Evolutionary conservation across 1,139 yeast genomes (phyloP).

Genomic region (Magnusiomyces fungicola): DNA sequence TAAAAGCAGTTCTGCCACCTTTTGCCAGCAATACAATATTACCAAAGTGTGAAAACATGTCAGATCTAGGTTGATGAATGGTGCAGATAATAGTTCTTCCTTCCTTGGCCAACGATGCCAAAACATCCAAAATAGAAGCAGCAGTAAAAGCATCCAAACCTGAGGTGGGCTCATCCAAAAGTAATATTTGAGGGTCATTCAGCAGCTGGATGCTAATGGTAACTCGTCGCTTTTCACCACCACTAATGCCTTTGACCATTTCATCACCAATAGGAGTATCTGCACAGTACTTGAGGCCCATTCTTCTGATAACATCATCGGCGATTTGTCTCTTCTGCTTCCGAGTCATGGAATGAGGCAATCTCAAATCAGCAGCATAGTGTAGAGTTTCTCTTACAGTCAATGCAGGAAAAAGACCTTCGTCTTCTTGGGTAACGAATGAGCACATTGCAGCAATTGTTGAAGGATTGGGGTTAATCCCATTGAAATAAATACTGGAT

Average conservation of each 20-base stretch:
- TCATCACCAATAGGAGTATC: conserved; percentile 71
- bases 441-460: conserved; percentile 51
- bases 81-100: conserved; percentile 72
- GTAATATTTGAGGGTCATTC: conserved; percentile 60
- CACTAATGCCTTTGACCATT: conserved; percentile 67
- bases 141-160: conserved; percentile 83
- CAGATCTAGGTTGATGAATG: conserved; percentile 77
- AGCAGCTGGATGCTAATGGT: conserved; percentile 73
- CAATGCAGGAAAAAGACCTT: conserved; percentile 56
- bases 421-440: conserved; percentile 77
- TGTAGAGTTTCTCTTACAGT: conserved; percentile 72
- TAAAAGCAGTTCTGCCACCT: conserved; percentile 65
- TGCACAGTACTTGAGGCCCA: conserved; percentile 73
- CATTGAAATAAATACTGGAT: conserved; percentile 42
- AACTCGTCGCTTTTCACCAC: conserved; percentile 80
- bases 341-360: conserved; percentile 31
- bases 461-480: conserved; percentile 36
- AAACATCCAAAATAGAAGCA: conserved; percentile 54
- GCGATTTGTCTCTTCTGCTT: conserved; percentile 36
- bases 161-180: conserved; percentile 84
- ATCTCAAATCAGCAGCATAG: conserved; percentile 63
- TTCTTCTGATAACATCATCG: conserved; percentile 50
- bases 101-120: conserved; percentile 49
- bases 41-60: conserved; percentile 56
- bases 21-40: conserved; percentile 58